Percentiles rank a stretch among this genome's conserved stretches.
Evolutionary conservation across 257 asterid genomes (phyloP).

Genomic region (Petunia axillaris): DNA sequence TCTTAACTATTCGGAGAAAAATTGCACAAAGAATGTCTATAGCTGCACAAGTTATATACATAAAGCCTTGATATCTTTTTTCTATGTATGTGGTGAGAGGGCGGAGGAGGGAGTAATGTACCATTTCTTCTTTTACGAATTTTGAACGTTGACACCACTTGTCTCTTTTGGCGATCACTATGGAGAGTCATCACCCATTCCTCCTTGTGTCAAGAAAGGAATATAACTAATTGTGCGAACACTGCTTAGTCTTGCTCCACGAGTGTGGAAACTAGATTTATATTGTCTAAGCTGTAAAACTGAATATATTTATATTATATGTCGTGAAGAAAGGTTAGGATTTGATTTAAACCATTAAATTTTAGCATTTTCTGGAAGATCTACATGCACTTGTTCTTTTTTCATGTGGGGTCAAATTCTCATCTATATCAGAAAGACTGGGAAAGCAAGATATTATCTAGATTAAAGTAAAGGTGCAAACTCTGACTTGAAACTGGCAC

Average conservation of each 20-base stretch:
- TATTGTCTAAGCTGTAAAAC: too few species aligned
- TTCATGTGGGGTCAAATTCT: too few species aligned
- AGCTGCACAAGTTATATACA: slow-evolving; percentile 1
- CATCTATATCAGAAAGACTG: too few species aligned
- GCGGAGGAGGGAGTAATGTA: slow-evolving; percentile 18
- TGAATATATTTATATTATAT: too few species aligned
- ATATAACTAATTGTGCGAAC: too few species aligned
- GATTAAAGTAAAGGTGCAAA: too few species aligned
- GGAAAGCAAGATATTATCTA: not conserved
- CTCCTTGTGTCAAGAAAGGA: not conserved
- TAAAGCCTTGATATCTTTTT: slow-evolving; percentile 7
- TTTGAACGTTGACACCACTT: not conserved
- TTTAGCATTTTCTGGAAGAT: too few species aligned
- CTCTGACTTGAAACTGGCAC: too few species aligned
- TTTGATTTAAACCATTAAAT: too few species aligned
- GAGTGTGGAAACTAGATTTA: not conserved
- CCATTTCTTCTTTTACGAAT: slow-evolving; percentile 10
- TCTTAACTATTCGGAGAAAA: not conserved
- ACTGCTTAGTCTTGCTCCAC: not conserved
- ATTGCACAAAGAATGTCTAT: slow-evolving; percentile 17
- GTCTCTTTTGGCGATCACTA: not conserved
- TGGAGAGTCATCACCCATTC: not conserved
- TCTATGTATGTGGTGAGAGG: slow-evolving; percentile 1
- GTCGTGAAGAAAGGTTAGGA: not conserved
- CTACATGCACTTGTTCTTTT: too few species aligned